Evolutionary conservation across 1,284 basidiomycete genomes (phyloP), one percentile per base, ranked within the genome.

Genomic region (Ustanciosporium gigantosporum): DNA sequence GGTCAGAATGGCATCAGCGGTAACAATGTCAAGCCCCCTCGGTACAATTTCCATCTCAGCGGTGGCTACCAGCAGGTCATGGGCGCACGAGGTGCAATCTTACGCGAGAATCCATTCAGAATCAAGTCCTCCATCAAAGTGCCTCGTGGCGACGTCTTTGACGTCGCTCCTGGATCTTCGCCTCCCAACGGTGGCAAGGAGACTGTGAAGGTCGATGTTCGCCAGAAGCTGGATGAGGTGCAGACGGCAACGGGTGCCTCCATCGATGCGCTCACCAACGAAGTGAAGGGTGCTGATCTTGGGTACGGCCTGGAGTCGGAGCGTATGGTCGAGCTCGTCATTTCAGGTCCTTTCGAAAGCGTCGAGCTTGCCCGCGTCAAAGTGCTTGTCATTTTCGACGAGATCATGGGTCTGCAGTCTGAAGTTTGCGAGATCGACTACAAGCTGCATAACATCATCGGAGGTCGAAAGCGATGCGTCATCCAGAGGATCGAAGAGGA

Each of bases 401-500:
- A 96, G 32, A 53, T 65, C 27, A 53, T 38, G 25, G 71, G 66
- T 6, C 82, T 97, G 16, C 90, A 94, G 74, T 85, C 89, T 8
- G 94, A 97, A 76, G 80, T 84, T 19, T 89, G 88, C 79, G 94
- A 97, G 79, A 90, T 98, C 66, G 94, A 97, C 78, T 89, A 90
- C 80, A 95, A 96, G 78, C 81, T 96, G 2, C 93, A 96, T 79
- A 85, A 88, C 41, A 91, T 96, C 76, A 85, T 96, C 58, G 89
- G 90, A 11, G 91, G 90, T 17, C 87, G 90, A 58, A 95, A 96
- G 80, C 88, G 94, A 37, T 83, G 83, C 49, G 84, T 88, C 20
- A 82, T 98, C 32, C 94, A 97, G 79, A 84, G 87, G 6, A 95
- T 98, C 49, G 91, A 96, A 78, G 92, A 97, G 79, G 92, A 97